Evolutionary conservation across 129 eudicot genomes (phyloP), one percentile per base, ranked within the genome.

Genomic region (Lactuca sativa): DNA sequence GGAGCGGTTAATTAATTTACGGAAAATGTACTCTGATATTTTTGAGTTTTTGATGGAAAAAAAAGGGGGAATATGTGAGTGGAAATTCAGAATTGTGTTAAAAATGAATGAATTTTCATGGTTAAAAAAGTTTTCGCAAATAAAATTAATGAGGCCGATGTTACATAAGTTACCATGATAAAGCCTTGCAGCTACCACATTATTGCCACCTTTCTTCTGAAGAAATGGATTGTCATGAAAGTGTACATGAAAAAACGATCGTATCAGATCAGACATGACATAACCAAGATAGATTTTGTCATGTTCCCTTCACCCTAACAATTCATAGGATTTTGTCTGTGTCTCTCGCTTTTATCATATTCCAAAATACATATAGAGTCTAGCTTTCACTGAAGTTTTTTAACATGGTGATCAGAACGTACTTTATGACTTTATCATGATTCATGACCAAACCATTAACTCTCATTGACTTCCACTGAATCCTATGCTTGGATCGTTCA

Each of bases 401-500:
- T 57, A 16, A 37, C 59, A 48, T 13, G 52, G n/a, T 3, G 1
- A 32, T 12, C 1, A 25, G 59, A 14, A 66, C 38, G 7, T 31
- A 66, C 71, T 49, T 48, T 48, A 21, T 7, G 31, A 69, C 37
- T 17, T 11, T 25, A 25, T 25, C 30, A 25, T 25, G 30, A 25
- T 25, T 25, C 30, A 25, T 25, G 30, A 25, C 30, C 30, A 25
- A 25, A 25, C 30, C 30, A 25, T 25, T 25, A 25, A 1, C 33
- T 59, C 66, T 69, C 66, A 71, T 37, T 59, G 57, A 60, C 67
- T 51, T 54, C 80, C 80, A 21, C 48, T 60, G 21, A 69, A 76
- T 17, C 81, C 70, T 7, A 31, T 41, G 49, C 71, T 61, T 17
- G 75, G 70, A 61, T 76, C 74, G 5, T 61, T 76, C 84, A 77